Evolutionary conservation across 345 rosid genomes (phyloP).

Genomic region (Conringia planisiliqua): DNA sequence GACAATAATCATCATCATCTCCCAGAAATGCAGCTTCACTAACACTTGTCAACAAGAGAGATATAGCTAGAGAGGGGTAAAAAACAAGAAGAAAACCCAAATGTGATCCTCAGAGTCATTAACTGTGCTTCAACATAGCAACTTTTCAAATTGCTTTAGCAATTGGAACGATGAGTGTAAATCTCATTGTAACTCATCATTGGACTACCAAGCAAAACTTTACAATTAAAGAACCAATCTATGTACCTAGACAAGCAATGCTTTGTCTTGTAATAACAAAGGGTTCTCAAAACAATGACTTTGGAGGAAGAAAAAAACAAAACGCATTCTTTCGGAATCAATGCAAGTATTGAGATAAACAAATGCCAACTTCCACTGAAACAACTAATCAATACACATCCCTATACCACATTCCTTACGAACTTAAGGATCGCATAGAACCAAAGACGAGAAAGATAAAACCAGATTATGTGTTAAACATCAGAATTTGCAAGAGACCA

Average conservation of each 20-base stretch:
- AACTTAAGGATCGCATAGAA: neutral
- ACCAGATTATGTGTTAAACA: neutral
- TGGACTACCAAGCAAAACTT: slow-evolving; percentile 1
- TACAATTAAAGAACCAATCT: neutral
- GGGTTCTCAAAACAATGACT: neutral
- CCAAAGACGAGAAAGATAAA: neutral
- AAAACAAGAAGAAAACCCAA: neutral
- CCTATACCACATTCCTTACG: neutral
- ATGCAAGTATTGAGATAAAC: neutral
- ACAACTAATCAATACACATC: neutral
- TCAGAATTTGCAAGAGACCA: neutral
- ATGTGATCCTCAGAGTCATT: slow-evolving; percentile 31
- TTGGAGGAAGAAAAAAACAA: too few species aligned
- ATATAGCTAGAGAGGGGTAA: neutral
- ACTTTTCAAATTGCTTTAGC: slow-evolving; percentile 21
- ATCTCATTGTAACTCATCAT: slow-evolving; percentile 32
- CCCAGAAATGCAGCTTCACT: neutral
- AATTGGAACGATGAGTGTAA: slow-evolving; percentile 36
- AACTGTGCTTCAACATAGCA: slow-evolving; percentile 29
- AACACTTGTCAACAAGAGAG: neutral
- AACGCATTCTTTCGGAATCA: neutral
- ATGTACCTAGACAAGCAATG: neutral
- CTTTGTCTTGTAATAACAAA: too few species aligned
- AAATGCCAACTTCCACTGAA: neutral
- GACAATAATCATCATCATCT: neutral